Conservation (phyloP, 1,284 basidiomycete genomes). For the Cutaneotrichosporon mucoides region DNA sequence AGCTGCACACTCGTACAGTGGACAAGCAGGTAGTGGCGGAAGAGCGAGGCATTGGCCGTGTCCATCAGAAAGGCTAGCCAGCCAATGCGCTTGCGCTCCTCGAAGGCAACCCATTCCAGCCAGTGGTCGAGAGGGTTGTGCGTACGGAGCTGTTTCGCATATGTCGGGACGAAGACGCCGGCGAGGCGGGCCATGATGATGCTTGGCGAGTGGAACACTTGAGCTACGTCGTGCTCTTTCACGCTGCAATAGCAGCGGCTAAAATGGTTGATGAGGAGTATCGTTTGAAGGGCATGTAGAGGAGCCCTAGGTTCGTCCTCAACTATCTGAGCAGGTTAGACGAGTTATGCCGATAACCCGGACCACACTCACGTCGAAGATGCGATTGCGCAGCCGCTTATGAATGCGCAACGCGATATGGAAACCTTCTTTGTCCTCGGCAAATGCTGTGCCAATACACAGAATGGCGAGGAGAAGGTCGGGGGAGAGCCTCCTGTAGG, state of each 20-base stretch:
- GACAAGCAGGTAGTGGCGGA: slow-evolving; percentile 6
- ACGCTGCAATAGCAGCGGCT: slow-evolving; percentile 26
- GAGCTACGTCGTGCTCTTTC: slow-evolving; percentile 26
- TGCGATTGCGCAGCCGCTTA: slow-evolving; percentile 21
- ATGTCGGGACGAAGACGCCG: not conserved
- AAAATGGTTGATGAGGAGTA: slow-evolving; percentile 27
- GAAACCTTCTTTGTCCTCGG: slow-evolving; percentile 20
- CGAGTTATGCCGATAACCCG: too few species aligned
- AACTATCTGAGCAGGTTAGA: slow-evolving; percentile 9
- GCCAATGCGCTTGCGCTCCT: slow-evolving; percentile 25
- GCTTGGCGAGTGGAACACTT: slow-evolving; percentile 30
- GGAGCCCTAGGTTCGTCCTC: slow-evolving; percentile 25
- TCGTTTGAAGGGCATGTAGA: slow-evolving; percentile 8
- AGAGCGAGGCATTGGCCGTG: slow-evolving; percentile 27
- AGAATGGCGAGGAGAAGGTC: slow-evolving; percentile 28
- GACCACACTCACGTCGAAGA: slow-evolving; percentile 28
- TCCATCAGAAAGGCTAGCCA: slow-evolving; percentile 33
- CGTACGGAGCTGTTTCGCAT: not conserved
- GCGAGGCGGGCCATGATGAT: slow-evolving; percentile 7
- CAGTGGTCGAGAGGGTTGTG: slow-evolving; percentile 14
- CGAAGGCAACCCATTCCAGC: slow-evolving; percentile 28
- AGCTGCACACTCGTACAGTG: slow-evolving; percentile 9
- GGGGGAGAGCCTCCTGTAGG: slow-evolving; percentile 21
- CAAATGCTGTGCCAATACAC: slow-evolving; percentile 26
- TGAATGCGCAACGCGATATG: slow-evolving; percentile 18